Evolutionary conservation across 2,329 filamentous ascomycete species (phyloP), one percentile per base, ranked within the genome.

Genomic region (Phoma sp.): DNA sequence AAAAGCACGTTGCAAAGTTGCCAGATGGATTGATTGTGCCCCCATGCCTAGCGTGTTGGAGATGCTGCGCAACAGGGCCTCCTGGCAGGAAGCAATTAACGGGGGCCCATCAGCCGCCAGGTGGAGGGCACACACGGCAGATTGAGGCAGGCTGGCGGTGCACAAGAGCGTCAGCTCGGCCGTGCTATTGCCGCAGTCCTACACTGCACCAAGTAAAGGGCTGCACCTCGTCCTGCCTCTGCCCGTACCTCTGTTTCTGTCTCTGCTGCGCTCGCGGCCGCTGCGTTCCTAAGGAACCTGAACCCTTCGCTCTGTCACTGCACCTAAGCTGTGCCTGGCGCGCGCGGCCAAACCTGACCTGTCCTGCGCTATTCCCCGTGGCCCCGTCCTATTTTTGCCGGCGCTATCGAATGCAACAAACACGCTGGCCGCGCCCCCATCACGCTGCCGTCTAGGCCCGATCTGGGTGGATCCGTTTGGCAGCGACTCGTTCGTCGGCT

Each of bases 331-430:
- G 41, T 43, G 29, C 52, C 52, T 55, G 52, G 50, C 51, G 43
- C 37, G 41, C 23, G 14, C 36, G 35, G 33, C 29, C 24, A 23
- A 14, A 24, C 33, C 22, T 18, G 18, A 18, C 18, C 18, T 18
- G 18, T 18, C 18, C 18, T 18, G 18, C 18, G 18, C 18, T 18
- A 18, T 18, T 29, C 27, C 27, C 27, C 27, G 27, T 29, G 27
- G n/a, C 29, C 37, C 38, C 43, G 30, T 47, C 13, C 49, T 52
- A 52, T 52, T 52, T 55, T 55, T 42, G 47, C 52, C 45, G 52
- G 41, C 52, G 52, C 52, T 55, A 55, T 55, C 37, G 52, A 55
- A 50, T 50, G 52, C 46, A 50, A 42, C 52, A 45, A 54, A 54
- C 43, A 49, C 52, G 52, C 52, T 45, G 52, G 30, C 41, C 46